Evolutionary conservation across 2,329 filamentous ascomycete genomes (phyloP).

Genomic region (Cladosporium sphaerospermum): DNA sequence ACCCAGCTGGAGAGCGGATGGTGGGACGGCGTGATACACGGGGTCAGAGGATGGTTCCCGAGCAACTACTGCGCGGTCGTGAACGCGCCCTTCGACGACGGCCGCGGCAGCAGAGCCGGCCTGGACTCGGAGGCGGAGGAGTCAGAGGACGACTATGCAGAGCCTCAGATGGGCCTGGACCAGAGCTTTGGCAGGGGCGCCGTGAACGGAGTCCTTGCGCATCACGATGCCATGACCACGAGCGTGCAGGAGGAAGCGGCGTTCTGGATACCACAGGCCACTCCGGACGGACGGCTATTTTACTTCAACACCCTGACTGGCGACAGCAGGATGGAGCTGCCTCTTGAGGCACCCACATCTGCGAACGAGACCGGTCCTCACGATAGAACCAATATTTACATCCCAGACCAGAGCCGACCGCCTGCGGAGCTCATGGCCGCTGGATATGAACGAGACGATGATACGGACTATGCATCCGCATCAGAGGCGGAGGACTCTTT

Average conservation of each 20-base stretch:
- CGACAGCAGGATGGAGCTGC: slow-evolving; percentile 88
- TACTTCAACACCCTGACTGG: slow-evolving; percentile 99
- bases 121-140: slow-evolving; percentile 38
- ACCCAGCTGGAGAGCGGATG: slow-evolving; percentile 97
- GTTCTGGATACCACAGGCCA: slow-evolving; percentile 98
- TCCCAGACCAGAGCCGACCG: slow-evolving; percentile 83
- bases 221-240: slow-evolving; percentile 58
- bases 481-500: slow-evolving; percentile 70
- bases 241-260: slow-evolving; percentile 77
- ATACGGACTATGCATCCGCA: slow-evolving; percentile 87
- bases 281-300: slow-evolving; percentile 83
- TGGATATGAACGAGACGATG: slow-evolving; percentile 75
- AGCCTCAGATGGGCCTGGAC: slow-evolving; percentile 37
- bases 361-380: slow-evolving; percentile 75
- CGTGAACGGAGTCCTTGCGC: slow-evolving; percentile 30
- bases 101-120: slow-evolving; percentile 53
- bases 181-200: slow-evolving; percentile 44
- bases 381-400: slow-evolving; percentile 79
- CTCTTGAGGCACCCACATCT: slow-evolving; percentile 80
- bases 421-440: slow-evolving; percentile 87
- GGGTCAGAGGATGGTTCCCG: slow-evolving; percentile 95
- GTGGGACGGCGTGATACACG: slow-evolving; percentile 99
- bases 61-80: slow-evolving; percentile 97
- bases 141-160: slow-evolving; percentile 62
- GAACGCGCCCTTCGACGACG: slow-evolving; percentile 65